Conservation (phyloP, 2,329 filamentous ascomycete genomes). For the Penicillium sp. region DNA sequence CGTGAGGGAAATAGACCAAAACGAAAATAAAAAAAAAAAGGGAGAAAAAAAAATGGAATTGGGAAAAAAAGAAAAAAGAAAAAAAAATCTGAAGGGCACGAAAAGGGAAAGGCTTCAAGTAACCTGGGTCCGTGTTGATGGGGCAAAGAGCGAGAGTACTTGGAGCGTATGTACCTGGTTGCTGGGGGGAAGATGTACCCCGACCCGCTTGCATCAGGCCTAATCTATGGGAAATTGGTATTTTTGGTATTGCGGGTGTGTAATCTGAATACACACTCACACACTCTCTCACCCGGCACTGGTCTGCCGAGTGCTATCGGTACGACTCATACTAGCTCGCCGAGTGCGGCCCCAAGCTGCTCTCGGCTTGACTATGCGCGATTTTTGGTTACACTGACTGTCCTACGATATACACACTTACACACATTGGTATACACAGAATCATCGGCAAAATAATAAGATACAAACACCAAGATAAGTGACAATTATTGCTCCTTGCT, state of each 20-base stretch:
- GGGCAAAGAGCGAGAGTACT: neutral
- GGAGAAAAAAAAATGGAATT: conserved; percentile 9
- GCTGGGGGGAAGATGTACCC: conserved; percentile 17
- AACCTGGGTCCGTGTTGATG: conserved; percentile 7
- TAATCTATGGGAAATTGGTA: neutral
- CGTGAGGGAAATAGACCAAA: conserved; percentile 13
- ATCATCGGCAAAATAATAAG: neutral
- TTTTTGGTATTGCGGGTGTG: too few species aligned
- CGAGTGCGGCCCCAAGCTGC: conserved; percentile 21
- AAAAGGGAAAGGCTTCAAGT: conserved; percentile 13
- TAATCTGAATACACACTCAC: too few species aligned
- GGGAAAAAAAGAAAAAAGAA: conserved; percentile 8
- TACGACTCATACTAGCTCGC: conserved; percentile 16
- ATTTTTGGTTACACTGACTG: conserved; percentile 19
- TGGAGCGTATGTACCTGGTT: conserved; percentile 18
- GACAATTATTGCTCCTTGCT: too few species aligned
- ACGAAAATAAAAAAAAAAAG: conserved; percentile 5
- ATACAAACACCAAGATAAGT: too few species aligned
- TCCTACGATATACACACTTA: neutral
- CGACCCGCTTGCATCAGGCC: neutral
- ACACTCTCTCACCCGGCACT: conserved; percentile 19
- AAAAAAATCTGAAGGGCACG: conserved; percentile 6
- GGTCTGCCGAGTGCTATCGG: conserved; percentile 24
- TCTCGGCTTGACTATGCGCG: conserved; percentile 31
- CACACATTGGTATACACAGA: too few species aligned